Conservation (phyloP, 306 rosid species). For the Quercus variabilis region DNA sequence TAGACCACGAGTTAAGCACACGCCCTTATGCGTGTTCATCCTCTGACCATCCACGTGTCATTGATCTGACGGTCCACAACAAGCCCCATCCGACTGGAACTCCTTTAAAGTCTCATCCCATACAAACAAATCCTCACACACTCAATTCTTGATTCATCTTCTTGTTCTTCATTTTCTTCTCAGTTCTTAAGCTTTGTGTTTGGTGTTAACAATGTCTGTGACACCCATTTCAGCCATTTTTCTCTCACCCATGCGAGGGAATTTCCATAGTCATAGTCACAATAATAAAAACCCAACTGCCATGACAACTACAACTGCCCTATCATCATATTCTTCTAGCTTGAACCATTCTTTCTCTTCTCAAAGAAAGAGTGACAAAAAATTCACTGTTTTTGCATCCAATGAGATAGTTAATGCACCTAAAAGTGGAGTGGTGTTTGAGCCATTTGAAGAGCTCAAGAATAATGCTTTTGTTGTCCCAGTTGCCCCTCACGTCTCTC, state of each 20-base stretch:
- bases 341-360: conserved; percentile 10
- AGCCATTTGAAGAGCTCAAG: conserved; percentile 53
- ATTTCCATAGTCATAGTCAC: not conserved
- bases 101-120: conserved; percentile 22
- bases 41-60: conserved; percentile 13
- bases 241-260: conserved; percentile 19
- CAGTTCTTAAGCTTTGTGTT: not conserved
- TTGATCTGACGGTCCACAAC: conserved; percentile 26
- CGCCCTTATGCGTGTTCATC: conserved; percentile 29
- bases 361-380: conserved; percentile 14
- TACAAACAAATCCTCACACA: not conserved
- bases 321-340: not conserved
- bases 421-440: conserved; percentile 34
- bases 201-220: conserved; percentile 27
- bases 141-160: conserved; percentile 3
- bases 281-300: not conserved
- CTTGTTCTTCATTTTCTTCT: not conserved
- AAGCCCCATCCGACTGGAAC: not conserved
- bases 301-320: not conserved
- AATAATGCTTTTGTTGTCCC: conserved; percentile 35
- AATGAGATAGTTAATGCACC: not conserved
- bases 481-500: conserved; percentile 31
- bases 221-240: conserved; percentile 21
- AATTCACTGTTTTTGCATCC: conserved; percentile 31
- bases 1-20: conserved; percentile 62